phyloP scores from a whole-genome alignment of 2,329 filamentous ascomycete genomes.

The Penicillium palitans region DNA sequence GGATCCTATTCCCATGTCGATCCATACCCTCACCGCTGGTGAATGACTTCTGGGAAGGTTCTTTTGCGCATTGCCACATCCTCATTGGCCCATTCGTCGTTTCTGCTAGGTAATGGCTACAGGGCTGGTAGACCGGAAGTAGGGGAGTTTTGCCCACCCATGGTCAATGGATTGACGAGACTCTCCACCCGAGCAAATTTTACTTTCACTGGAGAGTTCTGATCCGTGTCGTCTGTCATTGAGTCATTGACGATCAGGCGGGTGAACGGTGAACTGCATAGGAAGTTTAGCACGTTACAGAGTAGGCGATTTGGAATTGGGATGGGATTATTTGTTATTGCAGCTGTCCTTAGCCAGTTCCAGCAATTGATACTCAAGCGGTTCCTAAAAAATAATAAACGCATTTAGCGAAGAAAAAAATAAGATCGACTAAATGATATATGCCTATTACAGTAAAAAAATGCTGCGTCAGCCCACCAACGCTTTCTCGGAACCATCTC shows the following conservation, averaged over 20 bases:
- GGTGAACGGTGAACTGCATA: slow-evolving; percentile 2
- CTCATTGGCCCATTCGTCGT: slow-evolving; percentile 18
- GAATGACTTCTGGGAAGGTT: slow-evolving; percentile 6
- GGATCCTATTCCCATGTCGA: slow-evolving; percentile 14
- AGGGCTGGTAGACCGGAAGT: slow-evolving; percentile 5
- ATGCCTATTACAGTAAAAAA: neutral
- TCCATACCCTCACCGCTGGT: slow-evolving; percentile 22
- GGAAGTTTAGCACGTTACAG: neutral
- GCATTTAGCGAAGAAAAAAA: slow-evolving; percentile 6
- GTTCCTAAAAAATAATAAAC: neutral
- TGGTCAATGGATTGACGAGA: slow-evolving; percentile 17
- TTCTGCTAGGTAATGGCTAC: slow-evolving; percentile 26
- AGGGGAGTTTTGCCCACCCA: slow-evolving; percentile 15
- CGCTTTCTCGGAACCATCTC: slow-evolving; percentile 14
- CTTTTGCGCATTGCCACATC: slow-evolving; percentile 1
- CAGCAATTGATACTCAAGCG: neutral
- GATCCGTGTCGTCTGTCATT: neutral
- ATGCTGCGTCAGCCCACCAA: slow-evolving; percentile 23
- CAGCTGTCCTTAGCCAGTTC: neutral
- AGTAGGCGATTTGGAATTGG: neutral
- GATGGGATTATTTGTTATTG: neutral
- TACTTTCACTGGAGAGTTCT: slow-evolving; percentile 4
- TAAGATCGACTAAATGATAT: neutral
- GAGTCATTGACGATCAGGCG: slow-evolving; percentile 7
- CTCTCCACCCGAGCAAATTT: slow-evolving; percentile 11